Evolutionary conservation across 2,329 filamentous ascomycete species (phyloP).

Genomic region (Chaetomium globosum): DNA sequence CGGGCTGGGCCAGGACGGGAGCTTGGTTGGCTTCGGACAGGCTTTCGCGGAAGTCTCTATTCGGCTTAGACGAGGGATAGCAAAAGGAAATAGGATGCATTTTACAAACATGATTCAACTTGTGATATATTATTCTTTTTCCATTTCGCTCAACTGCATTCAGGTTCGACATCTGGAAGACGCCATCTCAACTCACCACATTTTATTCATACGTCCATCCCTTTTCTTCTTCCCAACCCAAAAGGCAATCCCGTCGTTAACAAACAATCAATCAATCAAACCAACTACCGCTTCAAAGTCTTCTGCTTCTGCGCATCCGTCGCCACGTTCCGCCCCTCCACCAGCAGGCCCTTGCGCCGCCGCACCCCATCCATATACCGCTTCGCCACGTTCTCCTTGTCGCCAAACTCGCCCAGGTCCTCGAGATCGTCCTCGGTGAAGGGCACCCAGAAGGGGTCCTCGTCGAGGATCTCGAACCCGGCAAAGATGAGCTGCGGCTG

Average conservation of each 20-base stretch:
- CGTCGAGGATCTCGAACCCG: conserved; percentile 88
- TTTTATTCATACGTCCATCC: not conserved
- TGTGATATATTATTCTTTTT: not conserved
- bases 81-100: conserved; percentile 31
- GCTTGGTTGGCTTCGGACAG: conserved; percentile 12
- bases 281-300: conserved; percentile 60
- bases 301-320: conserved; percentile 92
- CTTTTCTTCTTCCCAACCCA: conserved; percentile 24
- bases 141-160: not conserved
- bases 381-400: conserved; percentile 94
- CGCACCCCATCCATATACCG: conserved; percentile 91
- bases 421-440: conserved; percentile 95
- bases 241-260: not conserved
- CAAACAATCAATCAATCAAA: not conserved
- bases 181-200: not conserved
- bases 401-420: conserved; percentile 90
- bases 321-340: conserved; percentile 75
- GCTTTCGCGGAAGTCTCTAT: conserved; percentile 19
- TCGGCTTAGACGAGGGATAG: conserved; percentile 31
- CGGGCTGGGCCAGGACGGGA: conserved; percentile 14
- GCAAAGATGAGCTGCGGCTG: conserved; percentile 91
- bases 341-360: conserved; percentile 81
- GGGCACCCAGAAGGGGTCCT: conserved; percentile 97
- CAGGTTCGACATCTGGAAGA: not conserved
- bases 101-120: conserved; percentile 3